phyloP scores from a whole-genome alignment of 116 monocot genomes.

The Iris pallida region DNA sequence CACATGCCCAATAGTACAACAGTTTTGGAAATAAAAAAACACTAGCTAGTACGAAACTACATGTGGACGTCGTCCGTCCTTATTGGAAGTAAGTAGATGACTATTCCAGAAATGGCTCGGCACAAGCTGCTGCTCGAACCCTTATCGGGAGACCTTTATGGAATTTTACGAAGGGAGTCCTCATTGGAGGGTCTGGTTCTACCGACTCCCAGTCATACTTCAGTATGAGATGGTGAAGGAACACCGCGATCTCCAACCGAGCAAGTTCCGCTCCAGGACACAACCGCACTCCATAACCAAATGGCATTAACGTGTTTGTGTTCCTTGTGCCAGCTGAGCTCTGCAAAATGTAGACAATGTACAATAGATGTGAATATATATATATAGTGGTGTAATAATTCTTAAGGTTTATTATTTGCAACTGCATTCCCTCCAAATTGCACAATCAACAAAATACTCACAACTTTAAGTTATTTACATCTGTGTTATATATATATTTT shows the following conservation, averaged over 20 bases:
- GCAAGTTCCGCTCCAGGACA: neutral
- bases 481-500: too few species aligned
- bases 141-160: neutral
- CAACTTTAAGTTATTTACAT: too few species aligned
- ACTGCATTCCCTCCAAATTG: neutral
- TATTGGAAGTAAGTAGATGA: too few species aligned
- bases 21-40: too few species aligned
- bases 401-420: neutral
- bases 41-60: too few species aligned
- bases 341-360: neutral
- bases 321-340: neutral
- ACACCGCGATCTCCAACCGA: neutral
- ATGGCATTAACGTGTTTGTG: neutral
- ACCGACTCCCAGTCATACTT: neutral
- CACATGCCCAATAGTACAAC: too few species aligned
- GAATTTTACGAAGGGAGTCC: neutral
- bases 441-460: too few species aligned
- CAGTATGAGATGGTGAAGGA: neutral
- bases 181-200: neutral
- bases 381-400: neutral
- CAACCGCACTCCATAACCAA: neutral
- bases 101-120: too few species aligned
- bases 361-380: neutral
- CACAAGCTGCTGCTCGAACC: neutral
- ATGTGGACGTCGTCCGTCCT: too few species aligned